A percentile compares a stretch with the other conserved stretches of the same genome.
Conservation (phyloP, 1,139 yeast genomes). For the Wickerhamomyces sp. region DNA sequence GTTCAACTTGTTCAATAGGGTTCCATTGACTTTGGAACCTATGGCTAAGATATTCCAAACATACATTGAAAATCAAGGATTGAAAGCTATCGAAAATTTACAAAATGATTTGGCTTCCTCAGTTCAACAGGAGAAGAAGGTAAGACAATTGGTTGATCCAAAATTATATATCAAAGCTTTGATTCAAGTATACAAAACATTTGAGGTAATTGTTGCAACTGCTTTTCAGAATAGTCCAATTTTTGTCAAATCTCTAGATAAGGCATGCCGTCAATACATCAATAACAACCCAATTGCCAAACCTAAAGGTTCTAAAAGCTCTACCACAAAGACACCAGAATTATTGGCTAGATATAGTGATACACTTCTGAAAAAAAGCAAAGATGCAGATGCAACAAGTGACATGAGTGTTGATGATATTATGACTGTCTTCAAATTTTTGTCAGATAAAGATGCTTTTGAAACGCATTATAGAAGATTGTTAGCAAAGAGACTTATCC, state of each 20-base stretch:
- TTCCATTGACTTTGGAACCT: constrained; percentile 71
- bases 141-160: constrained; percentile 48
- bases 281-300: constrained; percentile 80
- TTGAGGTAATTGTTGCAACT: constrained; percentile 57
- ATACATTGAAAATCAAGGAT: constrained; percentile 72
- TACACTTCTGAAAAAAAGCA: constrained; percentile 69
- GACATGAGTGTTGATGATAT: constrained; percentile 79
- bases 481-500: constrained; percentile 84
- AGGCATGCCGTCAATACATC: constrained; percentile 82
- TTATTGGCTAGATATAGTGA: constrained; percentile 88
- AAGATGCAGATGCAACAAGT: constrained; percentile 57
- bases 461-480: constrained; percentile 89
- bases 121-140: constrained; percentile 23
- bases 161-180: constrained; percentile 76
- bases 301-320: constrained; percentile 49
- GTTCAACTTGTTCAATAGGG: constrained; percentile 71
- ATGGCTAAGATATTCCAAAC: constrained; percentile 68
- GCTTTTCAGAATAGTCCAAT: constrained; percentile 76
- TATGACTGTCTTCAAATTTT: constrained; percentile 81
- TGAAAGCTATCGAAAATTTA: constrained; percentile 61
- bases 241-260: constrained; percentile 84
- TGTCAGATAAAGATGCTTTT: constrained; percentile 93
- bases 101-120: constrained; percentile 40
- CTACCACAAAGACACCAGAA: constrained; percentile 75
- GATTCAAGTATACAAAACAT: constrained; percentile 63